Conservation (phyloP, 768 basidiomycete genomes). For the Trametes cinnabarina region DNA sequence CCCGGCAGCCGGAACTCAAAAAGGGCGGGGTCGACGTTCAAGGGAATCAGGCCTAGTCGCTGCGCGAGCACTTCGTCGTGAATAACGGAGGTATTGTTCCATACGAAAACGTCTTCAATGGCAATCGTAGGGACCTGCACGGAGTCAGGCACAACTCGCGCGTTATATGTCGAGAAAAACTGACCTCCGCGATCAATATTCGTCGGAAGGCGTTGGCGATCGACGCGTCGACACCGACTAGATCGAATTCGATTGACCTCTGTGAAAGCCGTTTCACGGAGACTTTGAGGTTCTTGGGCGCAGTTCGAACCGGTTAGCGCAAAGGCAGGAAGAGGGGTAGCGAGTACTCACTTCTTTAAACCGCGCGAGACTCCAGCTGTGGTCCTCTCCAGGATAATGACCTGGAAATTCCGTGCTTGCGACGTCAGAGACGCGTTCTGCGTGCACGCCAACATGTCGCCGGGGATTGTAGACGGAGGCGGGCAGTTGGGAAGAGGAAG, state of each 20-base stretch:
- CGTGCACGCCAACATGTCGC: conserved; percentile 63
- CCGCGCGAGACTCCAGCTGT: conserved; percentile 74
- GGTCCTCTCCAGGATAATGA: conserved; percentile 79
- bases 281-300: conserved; percentile 63
- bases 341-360: conserved; percentile 68
- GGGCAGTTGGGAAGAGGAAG: conserved; percentile 25
- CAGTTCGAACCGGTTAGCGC: not conserved
- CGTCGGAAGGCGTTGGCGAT: conserved; percentile 94
- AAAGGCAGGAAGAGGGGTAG: not conserved
- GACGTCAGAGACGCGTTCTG: conserved; percentile 74
- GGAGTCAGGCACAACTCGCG: not conserved
- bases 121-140: conserved; percentile 84
- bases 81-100: conserved; percentile 92
- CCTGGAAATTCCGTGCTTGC: conserved; percentile 92
- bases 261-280: conserved; percentile 78
- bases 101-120: conserved; percentile 88
- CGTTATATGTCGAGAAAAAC: conserved; percentile 20
- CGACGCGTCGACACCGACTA: conserved; percentile 92
- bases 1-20: conserved; percentile 48
- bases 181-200: conserved; percentile 90
- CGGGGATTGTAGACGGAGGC: conserved; percentile 38
- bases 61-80: conserved; percentile 93
- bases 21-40: conserved; percentile 79
- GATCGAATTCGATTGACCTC: conserved; percentile 88
- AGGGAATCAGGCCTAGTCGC: conserved; percentile 86